Conservation (phyloP, 2,329 filamentous ascomycete genomes). For the Paracoccidioides lutzii region DNA sequence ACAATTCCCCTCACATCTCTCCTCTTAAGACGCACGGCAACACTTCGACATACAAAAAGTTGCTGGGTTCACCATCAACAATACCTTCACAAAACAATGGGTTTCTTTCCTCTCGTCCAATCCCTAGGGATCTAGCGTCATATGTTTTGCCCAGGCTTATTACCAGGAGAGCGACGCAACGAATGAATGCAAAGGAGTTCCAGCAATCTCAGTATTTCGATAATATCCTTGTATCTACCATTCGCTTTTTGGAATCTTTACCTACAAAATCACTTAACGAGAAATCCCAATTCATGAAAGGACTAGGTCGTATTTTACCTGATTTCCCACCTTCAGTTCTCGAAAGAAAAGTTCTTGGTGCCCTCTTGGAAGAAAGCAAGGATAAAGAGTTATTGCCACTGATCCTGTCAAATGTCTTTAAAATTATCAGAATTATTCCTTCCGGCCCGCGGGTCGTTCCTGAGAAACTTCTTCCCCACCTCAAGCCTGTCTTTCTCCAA, state of each 20-base stretch:
- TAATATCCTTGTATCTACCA: slow-evolving; percentile 90
- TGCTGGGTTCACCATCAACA: slow-evolving; percentile 65
- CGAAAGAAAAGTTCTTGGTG: slow-evolving; percentile 86
- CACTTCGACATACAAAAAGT: slow-evolving; percentile 68
- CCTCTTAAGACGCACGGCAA: slow-evolving; percentile 74
- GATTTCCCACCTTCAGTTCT: slow-evolving; percentile 90
- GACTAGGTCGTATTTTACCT: slow-evolving; percentile 70
- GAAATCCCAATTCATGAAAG: slow-evolving; percentile 83
- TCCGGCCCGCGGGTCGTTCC: slow-evolving; percentile 65
- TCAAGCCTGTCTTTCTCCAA: slow-evolving; percentile 70
- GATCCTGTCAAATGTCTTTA: slow-evolving; percentile 84
- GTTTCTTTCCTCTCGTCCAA: slow-evolving; percentile 63
- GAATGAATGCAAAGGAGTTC: slow-evolving; percentile 79
- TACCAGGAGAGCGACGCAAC: slow-evolving; percentile 71
- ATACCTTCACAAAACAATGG: slow-evolving; percentile 71
- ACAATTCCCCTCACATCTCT: slow-evolving; percentile 86
- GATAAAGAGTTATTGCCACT: slow-evolving; percentile 75
- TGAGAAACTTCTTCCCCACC: slow-evolving; percentile 70
- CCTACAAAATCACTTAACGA: slow-evolving; percentile 85
- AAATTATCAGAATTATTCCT: slow-evolving; percentile 68
- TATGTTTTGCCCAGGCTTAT: slow-evolving; percentile 76
- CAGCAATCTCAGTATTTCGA: slow-evolving; percentile 95
- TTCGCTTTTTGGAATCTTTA: slow-evolving; percentile 82
- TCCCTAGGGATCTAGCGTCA: slow-evolving; percentile 65
- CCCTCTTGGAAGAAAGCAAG: slow-evolving; percentile 82